These are phyloP conservation scores for Colletotrichum euphorbiae DNA, from an alignment of 2,329 filamentous ascomycete species.

Conservation along the genomic window DNA sequence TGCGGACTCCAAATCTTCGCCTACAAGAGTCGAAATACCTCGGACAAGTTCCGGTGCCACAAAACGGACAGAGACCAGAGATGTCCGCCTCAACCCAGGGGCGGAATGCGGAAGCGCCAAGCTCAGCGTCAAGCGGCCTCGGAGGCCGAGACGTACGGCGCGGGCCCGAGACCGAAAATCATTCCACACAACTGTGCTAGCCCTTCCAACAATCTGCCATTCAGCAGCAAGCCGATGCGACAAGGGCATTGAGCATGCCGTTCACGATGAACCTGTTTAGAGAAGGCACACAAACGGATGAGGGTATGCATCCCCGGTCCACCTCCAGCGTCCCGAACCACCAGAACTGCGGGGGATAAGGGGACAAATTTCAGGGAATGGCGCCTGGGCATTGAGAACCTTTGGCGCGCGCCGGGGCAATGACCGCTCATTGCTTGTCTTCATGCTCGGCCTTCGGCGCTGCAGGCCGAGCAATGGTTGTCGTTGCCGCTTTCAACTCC, in stretches of 20 bases:
- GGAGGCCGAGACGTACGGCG: constrained; percentile 9
- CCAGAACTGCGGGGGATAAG: constrained; percentile 16
- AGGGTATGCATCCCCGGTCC: constrained; percentile 1
- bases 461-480: background rate
- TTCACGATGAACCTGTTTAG: constrained; percentile 15
- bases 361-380: background rate
- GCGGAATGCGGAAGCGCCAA: background rate
- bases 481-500: background rate
- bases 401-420: too few species aligned
- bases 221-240: background rate
- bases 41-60: background rate
- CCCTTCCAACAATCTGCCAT: constrained; percentile 14
- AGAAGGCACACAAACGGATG: background rate
- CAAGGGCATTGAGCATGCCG: background rate
- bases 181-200: background rate
- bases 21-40: background rate
- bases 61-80: background rate
- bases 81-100: too few species aligned
- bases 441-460: constrained; percentile 25
- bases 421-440: background rate
- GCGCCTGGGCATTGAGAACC: background rate
- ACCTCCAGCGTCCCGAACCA: constrained; percentile 3
- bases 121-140: background rate
- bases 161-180: constrained; percentile 28
- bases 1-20: background rate